Base-by-base conservation (phyloP, 768 basidiomycete genomes). In the Psilocybe azurescens region DNA sequence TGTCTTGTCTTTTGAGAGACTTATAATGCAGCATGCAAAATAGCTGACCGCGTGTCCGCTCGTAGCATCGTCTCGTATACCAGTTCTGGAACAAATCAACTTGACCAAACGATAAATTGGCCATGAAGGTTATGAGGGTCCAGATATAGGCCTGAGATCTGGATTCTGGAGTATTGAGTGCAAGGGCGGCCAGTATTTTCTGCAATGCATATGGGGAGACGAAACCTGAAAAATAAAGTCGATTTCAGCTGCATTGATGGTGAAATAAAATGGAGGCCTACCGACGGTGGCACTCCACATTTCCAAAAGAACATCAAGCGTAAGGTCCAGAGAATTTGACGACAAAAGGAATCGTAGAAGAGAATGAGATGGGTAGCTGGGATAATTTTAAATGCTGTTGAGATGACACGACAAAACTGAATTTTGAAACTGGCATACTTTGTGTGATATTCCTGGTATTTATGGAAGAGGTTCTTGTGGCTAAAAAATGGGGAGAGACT, bases 11-110 rank as follows among this genome's bases (percentile, higher is more conserved):
- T 67, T 80, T 87, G 53, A 91, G 72, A 0, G 88, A 83, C 70
- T 91, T 91, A 68, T 87, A 87, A 70, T 91, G 89, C 29, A 91
- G 70, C 16, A 83, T 79, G 66, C 89, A 90, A 65, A 91, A 90
- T 1, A 91, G 76, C 67, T 89, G 88, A 3, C 89, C 89, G 5
- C 89, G 79, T 30, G 89, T 89, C 10, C 89, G 79, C 68, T 91
- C 89, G 67, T 91, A 91, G 67, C 86, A 88, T 49, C 89, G 74
- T 48, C 89, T 79, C 1, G 84, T 86, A 67, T 88, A 84, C 88
- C 88, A 91, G n/a, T 77, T 72, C 67, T 86, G 81, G 68, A 86
- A 82, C 38, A 89, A 70, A 68, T 89, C 88, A 16, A 83, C 78
- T 65, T 89, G 87, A 0, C 88, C 89, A 69, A 89, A 89, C 0